Evolutionary conservation across 805 yeast species (phyloP), one percentile per base, ranked within the genome.

Genomic region (Scheffersomyces stipitis): DNA sequence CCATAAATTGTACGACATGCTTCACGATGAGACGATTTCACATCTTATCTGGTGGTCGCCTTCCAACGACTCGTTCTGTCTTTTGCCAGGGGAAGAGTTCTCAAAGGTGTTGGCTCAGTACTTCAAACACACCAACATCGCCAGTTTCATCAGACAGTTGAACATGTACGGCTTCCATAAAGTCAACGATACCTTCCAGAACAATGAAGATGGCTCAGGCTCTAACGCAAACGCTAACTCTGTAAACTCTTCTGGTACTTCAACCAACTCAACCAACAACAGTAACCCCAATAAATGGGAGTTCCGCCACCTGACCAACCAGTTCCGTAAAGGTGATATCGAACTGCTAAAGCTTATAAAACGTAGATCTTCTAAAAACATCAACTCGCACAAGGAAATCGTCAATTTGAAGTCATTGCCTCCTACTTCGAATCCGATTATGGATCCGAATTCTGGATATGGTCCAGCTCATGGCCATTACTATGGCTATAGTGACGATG

Each of bases 21-120:
- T 91, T 33, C 95, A 90, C 50, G 96, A 91, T 55, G 67, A 69
- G 2, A 62, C 75, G 18, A 66, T 91, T 23, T 66, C 76, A 38
- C 93, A 84, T 54, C 71, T 91, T 26, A 91, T 91, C 16, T 82
- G 91, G 81, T 91, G 98, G 97, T 63, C 87, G 1, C 70, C 77
- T 8, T 52, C 79, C 8, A 76, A 77, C 41, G 86, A 81, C 45
- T 78, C 90, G 4, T 93, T 93, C 51, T 75, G 80, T 38, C 78
- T 91, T n/a, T 64, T 76, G 4, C 96, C 96, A 0, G 83, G 84
- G 34, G 96, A 90, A 58, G 90, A 83, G 57, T 90, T 93, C 53
- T 78, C 91, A 37, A 81, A 82, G 54, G 90, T 83, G 23, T 64
- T 83, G 40, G 55, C 69, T 22, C 70, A 73, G 42, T 85, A 81